Evolutionary conservation across 352 stramenopile species (phyloP), one percentile per base, ranked within the genome.

Genomic region (Pilasporangium apinafurcum): DNA sequence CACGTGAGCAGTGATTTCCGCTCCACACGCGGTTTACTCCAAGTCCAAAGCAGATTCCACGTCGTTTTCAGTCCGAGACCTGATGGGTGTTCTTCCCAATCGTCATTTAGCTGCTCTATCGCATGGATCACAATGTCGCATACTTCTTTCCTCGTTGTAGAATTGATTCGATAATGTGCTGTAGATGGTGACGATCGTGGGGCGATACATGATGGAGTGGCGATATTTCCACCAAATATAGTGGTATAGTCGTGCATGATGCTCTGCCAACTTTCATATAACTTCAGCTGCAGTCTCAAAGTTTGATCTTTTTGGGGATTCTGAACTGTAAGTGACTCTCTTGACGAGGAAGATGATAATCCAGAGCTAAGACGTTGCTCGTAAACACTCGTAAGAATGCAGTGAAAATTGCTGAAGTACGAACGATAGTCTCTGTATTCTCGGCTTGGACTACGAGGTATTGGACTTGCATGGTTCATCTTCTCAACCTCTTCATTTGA

Each of bases 11-110:
- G 59, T 35, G 73, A 81, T 38, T 86, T 77, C 29, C 77, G 73
- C 43, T 89, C 71, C 2, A 89, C 77, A n/a, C 68, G 77, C 1
- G 84, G 82, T 45, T 94, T 92, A 45, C 72, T 88, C 85, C 84
- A 96, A 16, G 85, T 96, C 87, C 87, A 96, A 14, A 96, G 56
- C 27, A 96, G 46, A 42, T 96, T 96, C 87, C 87, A 96, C 37
- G 86, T 86, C 7, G 76, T 92, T 44, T 91, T 92, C n/a, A 93
- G 62, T 1, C 83, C 83, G 20, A 95, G 56, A 1, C 76, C 83
- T 0, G 67, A 72, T 17, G 83, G 68, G 35, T 92, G 75, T 18
- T 92, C 76, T 12, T 86, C 76, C 83, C 80, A 95, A 28, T 68
- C 46, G n/a, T n/a, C n/a, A 6, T 56, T 48, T 8, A 82, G 47